Conservation (phyloP, 2,329 filamentous ascomycete genomes). For the Pseudogymnoascus sp. region DNA sequence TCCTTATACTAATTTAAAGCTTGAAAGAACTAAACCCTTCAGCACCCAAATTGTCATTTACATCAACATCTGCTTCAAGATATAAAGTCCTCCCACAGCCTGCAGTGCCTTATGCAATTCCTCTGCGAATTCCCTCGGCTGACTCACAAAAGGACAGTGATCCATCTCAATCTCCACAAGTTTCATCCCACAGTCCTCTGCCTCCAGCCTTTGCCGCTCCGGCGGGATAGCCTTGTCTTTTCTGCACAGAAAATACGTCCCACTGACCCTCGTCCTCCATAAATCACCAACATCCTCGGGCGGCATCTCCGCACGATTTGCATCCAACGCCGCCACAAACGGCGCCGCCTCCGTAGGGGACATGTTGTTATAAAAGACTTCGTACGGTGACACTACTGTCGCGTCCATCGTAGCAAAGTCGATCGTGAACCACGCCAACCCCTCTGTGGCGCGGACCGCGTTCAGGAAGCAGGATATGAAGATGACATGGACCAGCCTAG, state of each 20-base stretch:
- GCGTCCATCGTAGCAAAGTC: slow-evolving; percentile 5
- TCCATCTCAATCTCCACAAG: slow-evolving; percentile 7
- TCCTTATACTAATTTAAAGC: background rate
- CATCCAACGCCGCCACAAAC: background rate
- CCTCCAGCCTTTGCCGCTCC: slow-evolving; percentile 1
- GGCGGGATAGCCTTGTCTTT: slow-evolving; percentile 3
- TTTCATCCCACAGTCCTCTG: slow-evolving; percentile 1
- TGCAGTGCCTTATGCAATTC: slow-evolving; percentile 3
- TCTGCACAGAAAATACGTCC: slow-evolving; percentile 4
- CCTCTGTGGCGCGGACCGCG: background rate
- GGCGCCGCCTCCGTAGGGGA: background rate
- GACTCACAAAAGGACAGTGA: slow-evolving; percentile 9
- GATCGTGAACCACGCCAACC: background rate
- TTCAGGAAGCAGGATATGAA: slow-evolving; percentile 7
- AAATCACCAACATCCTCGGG: background rate
- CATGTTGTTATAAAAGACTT: background rate
- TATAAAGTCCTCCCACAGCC: no score
- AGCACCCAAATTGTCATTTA: background rate
- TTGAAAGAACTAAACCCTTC: background rate
- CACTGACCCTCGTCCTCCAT: background rate
- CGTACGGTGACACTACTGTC: background rate
- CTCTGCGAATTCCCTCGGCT: background rate
- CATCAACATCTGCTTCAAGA: background rate
- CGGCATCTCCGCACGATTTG: background rate
- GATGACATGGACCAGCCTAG: background rate